phyloP scores from a whole-genome alignment of 441 rosid genomes.

The Gossypium davidsonii region DNA sequence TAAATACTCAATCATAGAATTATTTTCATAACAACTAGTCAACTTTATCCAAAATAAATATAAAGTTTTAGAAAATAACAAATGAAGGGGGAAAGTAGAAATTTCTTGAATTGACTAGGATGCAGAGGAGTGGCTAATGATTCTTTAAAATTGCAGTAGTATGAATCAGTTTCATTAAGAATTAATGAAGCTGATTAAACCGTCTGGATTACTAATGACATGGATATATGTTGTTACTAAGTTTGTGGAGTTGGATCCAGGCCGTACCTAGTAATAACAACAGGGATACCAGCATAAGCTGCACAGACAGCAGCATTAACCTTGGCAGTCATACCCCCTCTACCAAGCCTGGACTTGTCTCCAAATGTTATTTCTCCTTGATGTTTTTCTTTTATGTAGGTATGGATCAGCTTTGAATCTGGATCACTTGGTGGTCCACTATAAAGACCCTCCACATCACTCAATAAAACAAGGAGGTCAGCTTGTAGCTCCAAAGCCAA shows the following conservation, averaged over 20 bases:
- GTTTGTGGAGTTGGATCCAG: neutral
- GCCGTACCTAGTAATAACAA: conserved; percentile 28
- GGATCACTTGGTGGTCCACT: conserved; percentile 33
- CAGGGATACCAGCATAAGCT: conserved; percentile 29
- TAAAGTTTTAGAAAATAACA: neutral
- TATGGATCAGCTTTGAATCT: conserved; percentile 24
- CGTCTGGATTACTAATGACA: neutral
- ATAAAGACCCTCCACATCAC: conserved; percentile 34
- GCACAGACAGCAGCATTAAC: conserved; percentile 31
- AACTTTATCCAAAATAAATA: neutral
- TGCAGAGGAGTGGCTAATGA: conserved; percentile 2
- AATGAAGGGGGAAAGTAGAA: neutral
- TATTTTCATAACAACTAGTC: neutral
- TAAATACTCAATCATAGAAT: neutral
- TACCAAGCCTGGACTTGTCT: conserved; percentile 31
- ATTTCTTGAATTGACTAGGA: neutral
- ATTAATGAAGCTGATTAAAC: neutral
- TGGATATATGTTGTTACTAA: neutral
- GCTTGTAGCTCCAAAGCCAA: conserved; percentile 20
- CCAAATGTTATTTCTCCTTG: conserved; percentile 33
- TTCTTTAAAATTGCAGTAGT: neutral
- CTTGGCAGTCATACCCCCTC: conserved; percentile 37
- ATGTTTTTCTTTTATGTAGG: conserved; percentile 28
- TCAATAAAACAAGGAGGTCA: conserved; percentile 29
- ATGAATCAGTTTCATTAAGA: neutral